A percentile compares a stretch with the other conserved stretches of the same genome.
phyloP scores from a whole-genome alignment of 768 basidiomycete species.

The Tricholoma matsutake region DNA sequence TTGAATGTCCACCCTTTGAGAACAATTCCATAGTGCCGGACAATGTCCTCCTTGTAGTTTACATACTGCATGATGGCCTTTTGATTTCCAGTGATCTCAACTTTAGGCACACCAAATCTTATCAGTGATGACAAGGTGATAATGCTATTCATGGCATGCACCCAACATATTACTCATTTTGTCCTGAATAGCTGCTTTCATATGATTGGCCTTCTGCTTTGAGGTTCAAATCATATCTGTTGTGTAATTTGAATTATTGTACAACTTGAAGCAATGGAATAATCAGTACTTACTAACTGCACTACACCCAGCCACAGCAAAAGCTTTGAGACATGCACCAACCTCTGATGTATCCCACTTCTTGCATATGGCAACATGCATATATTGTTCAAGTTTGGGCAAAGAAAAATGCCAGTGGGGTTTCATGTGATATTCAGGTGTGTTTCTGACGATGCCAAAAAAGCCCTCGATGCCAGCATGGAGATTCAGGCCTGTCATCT shows the following conservation, averaged over 20 bases:
- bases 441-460: too few relatives aligned
- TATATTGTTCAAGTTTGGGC: neutral
- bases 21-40: neutral
- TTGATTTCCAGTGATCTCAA: neutral
- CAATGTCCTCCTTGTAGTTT: neutral
- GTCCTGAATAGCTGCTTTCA: neutral
- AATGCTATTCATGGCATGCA: neutral
- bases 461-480: neutral
- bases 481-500: neutral
- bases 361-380: neutral
- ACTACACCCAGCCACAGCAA: neutral
- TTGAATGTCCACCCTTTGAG: neutral
- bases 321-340: neutral
- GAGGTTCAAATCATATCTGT: neutral
- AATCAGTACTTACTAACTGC: neutral
- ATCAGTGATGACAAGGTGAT: neutral
- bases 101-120: neutral
- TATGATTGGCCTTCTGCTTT: neutral
- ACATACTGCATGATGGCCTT: neutral
- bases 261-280: neutral
- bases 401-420: neutral
- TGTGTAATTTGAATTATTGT: neutral
- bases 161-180: neutral
- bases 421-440: neutral
- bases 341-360: neutral